A percentile compares a stretch with the other conserved stretches of the same genome.
Conservation (phyloP, 129 eudicot species). For the Lonicera japonica region DNA sequence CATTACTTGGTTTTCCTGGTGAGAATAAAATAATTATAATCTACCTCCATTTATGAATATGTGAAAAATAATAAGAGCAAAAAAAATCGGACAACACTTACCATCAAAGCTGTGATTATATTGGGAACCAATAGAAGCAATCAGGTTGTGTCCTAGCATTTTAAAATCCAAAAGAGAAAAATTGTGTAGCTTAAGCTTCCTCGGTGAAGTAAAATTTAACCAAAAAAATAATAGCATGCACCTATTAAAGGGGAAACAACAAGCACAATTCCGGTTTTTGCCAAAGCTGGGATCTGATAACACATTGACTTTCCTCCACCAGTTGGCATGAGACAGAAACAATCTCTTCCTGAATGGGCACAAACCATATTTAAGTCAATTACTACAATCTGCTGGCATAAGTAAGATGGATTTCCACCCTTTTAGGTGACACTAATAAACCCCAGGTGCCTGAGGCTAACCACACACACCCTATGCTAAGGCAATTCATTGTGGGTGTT, state of each 20-base stretch:
- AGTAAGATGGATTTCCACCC: too few species aligned
- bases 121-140: slow-evolving; percentile 20
- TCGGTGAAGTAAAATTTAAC: slow-evolving; percentile 7
- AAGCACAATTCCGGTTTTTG: slow-evolving; percentile 83
- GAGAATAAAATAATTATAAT: slow-evolving; percentile 8
- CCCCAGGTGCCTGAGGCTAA: too few species aligned
- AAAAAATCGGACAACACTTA: slow-evolving; percentile 26
- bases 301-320: slow-evolving; percentile 99
- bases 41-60: neutral
- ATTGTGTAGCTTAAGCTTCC: slow-evolving; percentile 38
- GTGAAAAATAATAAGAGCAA: neutral
- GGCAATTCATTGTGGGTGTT: too few species aligned
- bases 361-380: neutral
- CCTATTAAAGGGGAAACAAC: slow-evolving; percentile 97
- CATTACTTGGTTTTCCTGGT: slow-evolving; percentile 88
- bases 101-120: slow-evolving; percentile 78
- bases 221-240: slow-evolving; percentile 27
- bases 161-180: slow-evolving; percentile 25
- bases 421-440: too few species aligned
- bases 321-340: slow-evolving; percentile 97
- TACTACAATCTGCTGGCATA: neutral
- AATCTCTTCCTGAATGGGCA: slow-evolving; percentile 62
- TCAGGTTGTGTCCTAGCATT: slow-evolving; percentile 33
- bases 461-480: too few species aligned
- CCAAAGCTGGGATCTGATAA: slow-evolving; percentile 89